These are phyloP conservation scores for Serendipita indica DNA, from an alignment of 768 basidiomycete species.

Conservation along the genomic window DNA sequence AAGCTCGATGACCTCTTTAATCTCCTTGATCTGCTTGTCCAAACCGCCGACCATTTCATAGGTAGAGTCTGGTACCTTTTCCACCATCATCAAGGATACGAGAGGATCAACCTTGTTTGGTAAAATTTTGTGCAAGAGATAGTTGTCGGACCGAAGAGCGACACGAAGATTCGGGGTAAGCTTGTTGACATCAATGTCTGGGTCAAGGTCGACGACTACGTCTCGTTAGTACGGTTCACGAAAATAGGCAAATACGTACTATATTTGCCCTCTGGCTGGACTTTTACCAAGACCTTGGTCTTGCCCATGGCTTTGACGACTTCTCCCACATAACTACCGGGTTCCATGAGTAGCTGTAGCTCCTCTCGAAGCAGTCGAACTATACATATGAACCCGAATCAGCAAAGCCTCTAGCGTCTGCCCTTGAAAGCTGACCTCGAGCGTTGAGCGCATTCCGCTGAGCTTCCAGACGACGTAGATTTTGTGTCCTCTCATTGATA, in stretches of 20 bases:
- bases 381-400: slow-evolving; percentile 20
- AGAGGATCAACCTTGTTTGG: slow-evolving; percentile 98
- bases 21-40: slow-evolving; percentile 96
- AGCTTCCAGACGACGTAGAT: slow-evolving; percentile 85
- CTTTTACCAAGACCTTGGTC: slow-evolving; percentile 95
- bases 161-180: slow-evolving; percentile 82
- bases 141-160: slow-evolving; percentile 89
- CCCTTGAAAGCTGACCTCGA: slow-evolving; percentile 42
- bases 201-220: slow-evolving; percentile 84
- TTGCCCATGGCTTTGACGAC: slow-evolving; percentile 98
- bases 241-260: slow-evolving; percentile 39
- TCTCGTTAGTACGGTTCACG: neutral
- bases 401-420: no score
- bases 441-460: slow-evolving; percentile 96
- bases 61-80: slow-evolving; percentile 97
- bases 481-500: slow-evolving; percentile 94
- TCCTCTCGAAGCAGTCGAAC: slow-evolving; percentile 86
- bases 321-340: slow-evolving; percentile 95
- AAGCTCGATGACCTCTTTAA: slow-evolving; percentile 96
- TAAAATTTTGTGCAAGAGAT: slow-evolving; percentile 90
- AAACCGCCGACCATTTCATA: slow-evolving; percentile 99
- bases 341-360: slow-evolving; percentile 82
- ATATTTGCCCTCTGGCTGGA: slow-evolving; percentile 98
- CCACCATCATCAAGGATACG: slow-evolving; percentile 99
- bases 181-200: slow-evolving; percentile 63